Conservation (phyloP, 345 rosid genomes). For the Syzygium oleosum region DNA sequence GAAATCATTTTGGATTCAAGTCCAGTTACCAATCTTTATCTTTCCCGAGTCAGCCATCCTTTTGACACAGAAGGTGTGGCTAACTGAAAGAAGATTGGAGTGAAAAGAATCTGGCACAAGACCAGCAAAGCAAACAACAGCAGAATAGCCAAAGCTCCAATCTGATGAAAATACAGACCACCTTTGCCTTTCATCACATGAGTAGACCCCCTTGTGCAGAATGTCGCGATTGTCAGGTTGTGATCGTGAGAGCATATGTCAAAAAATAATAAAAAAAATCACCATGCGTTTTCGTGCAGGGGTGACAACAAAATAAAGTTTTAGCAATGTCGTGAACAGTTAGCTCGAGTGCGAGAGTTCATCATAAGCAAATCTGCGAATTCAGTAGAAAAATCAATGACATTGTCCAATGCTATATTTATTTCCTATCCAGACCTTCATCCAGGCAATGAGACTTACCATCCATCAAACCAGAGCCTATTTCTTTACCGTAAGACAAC, state of each 20-base stretch:
- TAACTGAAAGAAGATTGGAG: neutral
- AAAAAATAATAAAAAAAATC: neutral
- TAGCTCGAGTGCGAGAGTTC: accelerated
- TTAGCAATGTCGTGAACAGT: neutral
- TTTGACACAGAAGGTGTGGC: neutral
- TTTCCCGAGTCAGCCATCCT: neutral
- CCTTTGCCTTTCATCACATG: neutral
- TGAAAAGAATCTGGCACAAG: neutral
- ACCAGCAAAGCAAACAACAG: neutral
- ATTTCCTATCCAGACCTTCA: neutral
- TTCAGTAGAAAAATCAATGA: neutral
- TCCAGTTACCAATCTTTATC: neutral
- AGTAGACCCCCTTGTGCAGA: neutral
- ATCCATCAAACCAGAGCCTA: neutral
- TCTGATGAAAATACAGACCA: neutral
- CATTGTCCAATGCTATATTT: neutral
- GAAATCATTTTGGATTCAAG: neutral
- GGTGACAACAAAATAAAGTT: neutral
- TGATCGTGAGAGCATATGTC: neutral
- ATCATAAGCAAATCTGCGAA: neutral
- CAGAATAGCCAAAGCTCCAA: neutral
- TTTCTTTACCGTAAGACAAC: neutral
- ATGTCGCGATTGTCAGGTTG: neutral
- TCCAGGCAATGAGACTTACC: neutral
- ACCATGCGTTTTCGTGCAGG: neutral